Conservation (phyloP, 371 early-diverging fungal species). For the Mortierella sp. region DNA sequence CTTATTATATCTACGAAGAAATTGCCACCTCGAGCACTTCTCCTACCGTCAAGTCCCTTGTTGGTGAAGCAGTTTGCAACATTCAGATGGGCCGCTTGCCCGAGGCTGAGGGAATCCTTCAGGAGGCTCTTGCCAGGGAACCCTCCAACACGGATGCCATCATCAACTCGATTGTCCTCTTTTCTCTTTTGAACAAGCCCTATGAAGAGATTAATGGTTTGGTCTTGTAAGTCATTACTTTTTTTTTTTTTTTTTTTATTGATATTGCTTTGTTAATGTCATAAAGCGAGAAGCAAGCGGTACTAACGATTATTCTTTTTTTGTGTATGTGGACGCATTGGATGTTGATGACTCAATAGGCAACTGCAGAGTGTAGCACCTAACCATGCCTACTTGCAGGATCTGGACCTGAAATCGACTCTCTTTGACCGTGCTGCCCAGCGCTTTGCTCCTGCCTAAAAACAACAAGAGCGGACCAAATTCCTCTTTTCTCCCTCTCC, state of each 20-base stretch:
- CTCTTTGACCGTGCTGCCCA: slow-evolving; percentile 79
- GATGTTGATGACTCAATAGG: slow-evolving; percentile 52
- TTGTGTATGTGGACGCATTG: slow-evolving; percentile 12
- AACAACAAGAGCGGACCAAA: too few species aligned
- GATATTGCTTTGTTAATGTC: background rate
- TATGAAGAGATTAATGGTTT: slow-evolving; percentile 72
- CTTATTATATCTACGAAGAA: slow-evolving; percentile 94
- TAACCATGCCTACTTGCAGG: slow-evolving; percentile 79
- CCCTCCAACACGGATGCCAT: slow-evolving; percentile 86
- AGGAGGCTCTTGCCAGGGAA: slow-evolving; percentile 85
- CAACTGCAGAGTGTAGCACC: slow-evolving; percentile 87
- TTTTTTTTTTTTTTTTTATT: background rate
- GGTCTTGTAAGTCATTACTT: slow-evolving; percentile 62
- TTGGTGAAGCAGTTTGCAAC: slow-evolving; percentile 86
- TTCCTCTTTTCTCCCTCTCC: too few species aligned
- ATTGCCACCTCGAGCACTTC: slow-evolving; percentile 80
- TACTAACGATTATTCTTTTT: background rate
- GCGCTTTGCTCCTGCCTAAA: slow-evolving; percentile 45
- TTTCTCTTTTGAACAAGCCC: slow-evolving; percentile 76
- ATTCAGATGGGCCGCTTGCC: slow-evolving; percentile 85
- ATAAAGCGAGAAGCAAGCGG: background rate
- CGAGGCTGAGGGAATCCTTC: slow-evolving; percentile 86
- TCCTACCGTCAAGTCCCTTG: slow-evolving; percentile 82
- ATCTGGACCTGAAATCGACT: slow-evolving; percentile 79
- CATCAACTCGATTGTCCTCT: slow-evolving; percentile 84